phyloP scores from a whole-genome alignment of 805 yeast species.

The Teunomyces stri region DNA sequence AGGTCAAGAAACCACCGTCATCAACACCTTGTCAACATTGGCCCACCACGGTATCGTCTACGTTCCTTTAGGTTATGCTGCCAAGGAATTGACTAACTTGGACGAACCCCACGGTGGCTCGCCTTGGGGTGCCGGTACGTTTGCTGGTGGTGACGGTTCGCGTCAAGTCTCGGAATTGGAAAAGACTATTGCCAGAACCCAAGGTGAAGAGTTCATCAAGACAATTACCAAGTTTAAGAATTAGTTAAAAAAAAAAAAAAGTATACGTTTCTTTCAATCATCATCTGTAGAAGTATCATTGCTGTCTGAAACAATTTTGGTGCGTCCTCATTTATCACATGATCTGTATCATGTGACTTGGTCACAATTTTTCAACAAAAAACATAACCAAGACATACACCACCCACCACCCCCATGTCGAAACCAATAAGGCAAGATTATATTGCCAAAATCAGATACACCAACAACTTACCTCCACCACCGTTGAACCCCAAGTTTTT shows the following conservation, averaged over 20 bases:
- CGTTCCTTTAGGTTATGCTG: constrained; percentile 24
- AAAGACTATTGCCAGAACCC: constrained; percentile 19
- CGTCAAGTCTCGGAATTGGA: constrained; percentile 18
- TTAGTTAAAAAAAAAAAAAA: background rate
- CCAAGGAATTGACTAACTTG: constrained; percentile 15
- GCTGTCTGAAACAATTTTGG: too few relatives aligned
- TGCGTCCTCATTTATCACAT: too few relatives aligned
- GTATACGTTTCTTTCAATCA: too few relatives aligned
- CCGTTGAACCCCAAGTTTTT: constrained; percentile 85
- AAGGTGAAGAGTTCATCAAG: constrained; percentile 19
- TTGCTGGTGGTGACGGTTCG: constrained; percentile 23
- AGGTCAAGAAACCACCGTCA: constrained; percentile 25
- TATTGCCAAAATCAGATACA: constrained; percentile 78
- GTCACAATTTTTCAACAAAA: background rate
- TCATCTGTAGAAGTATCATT: too few relatives aligned
- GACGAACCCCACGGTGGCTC: constrained; percentile 25
- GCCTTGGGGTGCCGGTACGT: constrained; percentile 28
- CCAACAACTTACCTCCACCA: constrained; percentile 89
- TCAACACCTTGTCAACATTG: constrained; percentile 21
- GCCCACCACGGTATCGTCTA: constrained; percentile 25
- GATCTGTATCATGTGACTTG: background rate
- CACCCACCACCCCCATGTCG: constrained; percentile 12
- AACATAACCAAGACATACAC: background rate
- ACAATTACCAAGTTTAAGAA: constrained; percentile 17
- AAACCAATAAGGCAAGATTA: constrained; percentile 63